Evolutionary conservation across 495 filamentous ascomycete species (phyloP), one percentile per base, ranked within the genome.

Genomic region (Podospora pseudocomata): DNA sequence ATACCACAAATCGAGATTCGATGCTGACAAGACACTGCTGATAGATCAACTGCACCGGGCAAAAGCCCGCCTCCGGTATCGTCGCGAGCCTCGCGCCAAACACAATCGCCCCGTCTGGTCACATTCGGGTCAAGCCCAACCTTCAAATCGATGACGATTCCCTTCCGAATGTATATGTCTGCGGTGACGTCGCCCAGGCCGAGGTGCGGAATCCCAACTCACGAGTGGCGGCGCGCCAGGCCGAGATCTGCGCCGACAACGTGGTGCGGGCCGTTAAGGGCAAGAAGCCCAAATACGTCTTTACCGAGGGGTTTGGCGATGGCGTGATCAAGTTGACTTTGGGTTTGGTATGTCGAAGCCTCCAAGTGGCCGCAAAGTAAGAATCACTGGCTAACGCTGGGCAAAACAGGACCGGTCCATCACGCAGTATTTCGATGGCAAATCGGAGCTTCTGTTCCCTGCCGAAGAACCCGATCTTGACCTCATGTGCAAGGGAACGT

Each of bases 11-110:
- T 4, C 4, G 28, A 13, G 23, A 19, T 67, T 30, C 9, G n/a
- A 9, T 16, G 19, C 32, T 9, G 20, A 54, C 57, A 23, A 28
- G 19, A 7, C 20, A 5, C 27, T 13, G n/a, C 28, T 34, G 11
- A 63, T 59, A 77, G 75, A 69, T 77, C 30, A 75, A 77, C 59
- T 77, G 75, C 68, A 74, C 75, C 15, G 75, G 75, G 7, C 72
- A 74, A 20, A 64, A 68, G 57, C 75, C 75, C 2, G 59, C 72
- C 5, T 74, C 73, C 0, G 67, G 44, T 9, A n/a, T 76, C 4
- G 39, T 77, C 34, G 56, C 68, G 20, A 56, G 65, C 1, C 57
- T 77, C 5, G 64, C 75, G 30, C 74, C 74, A 0, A 28, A 49
- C 9, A 39, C 70, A 20, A 69, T 77, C 67, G 49, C 75, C 5